phyloP scores from a whole-genome alignment of 1,139 yeast genomes.

The Hanseniaspora uvarum region DNA sequence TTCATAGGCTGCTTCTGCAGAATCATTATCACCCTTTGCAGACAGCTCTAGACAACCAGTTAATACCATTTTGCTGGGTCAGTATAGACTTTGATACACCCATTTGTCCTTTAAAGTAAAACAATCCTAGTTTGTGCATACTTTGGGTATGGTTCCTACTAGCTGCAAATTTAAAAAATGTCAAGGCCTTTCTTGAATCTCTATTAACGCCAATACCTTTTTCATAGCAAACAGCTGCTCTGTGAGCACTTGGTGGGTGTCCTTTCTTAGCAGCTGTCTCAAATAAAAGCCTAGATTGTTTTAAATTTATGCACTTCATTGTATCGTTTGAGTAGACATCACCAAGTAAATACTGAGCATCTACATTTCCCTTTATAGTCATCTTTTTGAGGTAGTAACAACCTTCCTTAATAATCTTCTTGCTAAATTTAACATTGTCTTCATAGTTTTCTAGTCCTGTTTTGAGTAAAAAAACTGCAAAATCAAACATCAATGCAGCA shows the following conservation, averaged over 20 bases:
- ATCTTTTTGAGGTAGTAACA: conserved; percentile 57
- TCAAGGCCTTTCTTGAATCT: conserved; percentile 77
- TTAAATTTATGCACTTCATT: conserved; percentile 69
- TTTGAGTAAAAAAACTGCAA: conserved; percentile 83
- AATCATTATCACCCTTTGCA: conserved; percentile 71
- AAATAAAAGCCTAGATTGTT: conserved; percentile 65
- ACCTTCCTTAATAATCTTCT: conserved; percentile 66
- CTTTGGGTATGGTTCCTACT: conserved; percentile 90
- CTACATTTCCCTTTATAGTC: conserved; percentile 71
- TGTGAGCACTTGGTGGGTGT: conserved; percentile 80
- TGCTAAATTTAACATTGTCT: conserved; percentile 24
- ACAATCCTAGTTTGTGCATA: conserved; percentile 82
- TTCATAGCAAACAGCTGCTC: conserved; percentile 84
- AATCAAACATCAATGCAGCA: conserved; percentile 75
- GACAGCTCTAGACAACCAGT: conserved; percentile 87
- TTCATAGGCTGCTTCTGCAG: conserved; percentile 89
- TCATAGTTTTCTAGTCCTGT: conserved; percentile 48
- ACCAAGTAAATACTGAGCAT: conserved; percentile 81
- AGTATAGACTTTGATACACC: conserved; percentile 60
- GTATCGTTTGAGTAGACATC: conserved; percentile 85
- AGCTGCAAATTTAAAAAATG: conserved; percentile 78
- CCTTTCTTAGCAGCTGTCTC: conserved; percentile 89
- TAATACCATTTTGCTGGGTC: conserved; percentile 76
- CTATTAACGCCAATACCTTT: conserved; percentile 89
- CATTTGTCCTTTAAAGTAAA: conserved; percentile 74